phyloP scores from a whole-genome alignment of 805 yeast species.

The Brettanomyces bruxellensis region DNA sequence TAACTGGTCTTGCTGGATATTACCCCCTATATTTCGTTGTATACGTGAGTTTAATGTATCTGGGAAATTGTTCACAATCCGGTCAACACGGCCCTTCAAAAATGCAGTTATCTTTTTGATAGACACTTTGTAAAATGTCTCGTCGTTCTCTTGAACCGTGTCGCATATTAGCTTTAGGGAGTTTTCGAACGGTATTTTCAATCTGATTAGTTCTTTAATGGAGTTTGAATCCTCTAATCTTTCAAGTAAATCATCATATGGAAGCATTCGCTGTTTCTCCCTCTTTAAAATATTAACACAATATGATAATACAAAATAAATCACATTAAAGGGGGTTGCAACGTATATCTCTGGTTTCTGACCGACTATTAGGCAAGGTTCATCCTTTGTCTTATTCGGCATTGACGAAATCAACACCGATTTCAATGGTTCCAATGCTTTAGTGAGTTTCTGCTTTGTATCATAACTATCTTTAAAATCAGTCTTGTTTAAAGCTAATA shows the following conservation, averaged over 20 bases:
- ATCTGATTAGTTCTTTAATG: constrained; percentile 12
- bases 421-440: constrained; percentile 28
- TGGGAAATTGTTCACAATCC: constrained; percentile 31
- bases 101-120: constrained; percentile 27
- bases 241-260: constrained; percentile 35
- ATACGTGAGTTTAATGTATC: constrained; percentile 12
- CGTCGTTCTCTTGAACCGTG: constrained; percentile 32
- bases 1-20: not conserved
- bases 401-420: constrained; percentile 26
- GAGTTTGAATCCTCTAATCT: constrained; percentile 19
- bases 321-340: constrained; percentile 31
- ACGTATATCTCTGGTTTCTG: constrained; percentile 30
- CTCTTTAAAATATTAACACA: constrained; percentile 22
- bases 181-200: constrained; percentile 17
- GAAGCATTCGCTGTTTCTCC: constrained; percentile 24
- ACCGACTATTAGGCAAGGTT: constrained; percentile 31
- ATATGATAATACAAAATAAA: constrained; percentile 30
- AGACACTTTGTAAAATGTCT: constrained; percentile 36
- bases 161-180: constrained; percentile 31
- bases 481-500: constrained; percentile 33
- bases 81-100: constrained; percentile 29
- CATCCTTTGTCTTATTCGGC: constrained; percentile 10
- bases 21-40: constrained; percentile 2
- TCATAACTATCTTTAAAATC: constrained; percentile 28
- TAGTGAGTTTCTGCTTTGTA: constrained; percentile 20